A percentile compares a stretch with the other conserved stretches of the same genome.
Evolutionary conservation across 1,139 yeast species (phyloP).

Genomic region (Kazachstania sp.): DNA sequence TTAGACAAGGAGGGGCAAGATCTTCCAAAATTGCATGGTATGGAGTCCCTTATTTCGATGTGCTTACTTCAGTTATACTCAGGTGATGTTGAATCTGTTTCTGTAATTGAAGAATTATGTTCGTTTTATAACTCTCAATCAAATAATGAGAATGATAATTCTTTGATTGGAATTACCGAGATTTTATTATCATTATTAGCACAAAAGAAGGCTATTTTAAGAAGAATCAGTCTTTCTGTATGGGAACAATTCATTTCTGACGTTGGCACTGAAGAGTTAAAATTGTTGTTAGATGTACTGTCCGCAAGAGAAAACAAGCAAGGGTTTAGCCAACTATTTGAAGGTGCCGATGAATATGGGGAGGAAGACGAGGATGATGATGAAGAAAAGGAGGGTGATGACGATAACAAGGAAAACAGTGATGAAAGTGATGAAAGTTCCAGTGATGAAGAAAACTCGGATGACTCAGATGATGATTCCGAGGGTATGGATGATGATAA

Average conservation of each 20-base stretch:
- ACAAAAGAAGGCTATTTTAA: conserved; percentile 60
- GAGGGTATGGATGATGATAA: conserved; percentile 32
- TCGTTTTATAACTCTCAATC: conserved; percentile 39
- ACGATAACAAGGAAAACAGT: conserved; percentile 4
- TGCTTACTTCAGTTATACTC: conserved; percentile 68
- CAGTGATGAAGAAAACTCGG: background rate
- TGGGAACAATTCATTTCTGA: conserved; percentile 62
- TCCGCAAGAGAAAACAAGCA: conserved; percentile 68
- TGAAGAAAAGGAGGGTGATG: conserved; percentile 58
- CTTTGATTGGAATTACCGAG: conserved; percentile 65
- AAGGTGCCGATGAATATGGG: conserved; percentile 53
- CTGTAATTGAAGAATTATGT: conserved; percentile 65
- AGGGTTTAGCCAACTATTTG: conserved; percentile 74
- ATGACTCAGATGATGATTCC: conserved; percentile 24
- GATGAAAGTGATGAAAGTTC: conserved; percentile 32
- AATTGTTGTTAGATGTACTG: conserved; percentile 57
- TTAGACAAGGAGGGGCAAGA: conserved; percentile 31
- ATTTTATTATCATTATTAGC: conserved; percentile 68
- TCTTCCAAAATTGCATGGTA: conserved; percentile 31
- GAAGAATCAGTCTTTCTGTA: conserved; percentile 61
- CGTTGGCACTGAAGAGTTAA: conserved; percentile 44
- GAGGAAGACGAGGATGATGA: conserved; percentile 82
- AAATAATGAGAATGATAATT: conserved; percentile 31
- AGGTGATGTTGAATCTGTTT: conserved; percentile 72
- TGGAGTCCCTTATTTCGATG: conserved; percentile 68